Percentiles rank a stretch among this genome's conserved stretches.
phyloP scores from a whole-genome alignment of 192 early-diverging fungal genomes.

The Phlyctochytrium arcticum region DNA sequence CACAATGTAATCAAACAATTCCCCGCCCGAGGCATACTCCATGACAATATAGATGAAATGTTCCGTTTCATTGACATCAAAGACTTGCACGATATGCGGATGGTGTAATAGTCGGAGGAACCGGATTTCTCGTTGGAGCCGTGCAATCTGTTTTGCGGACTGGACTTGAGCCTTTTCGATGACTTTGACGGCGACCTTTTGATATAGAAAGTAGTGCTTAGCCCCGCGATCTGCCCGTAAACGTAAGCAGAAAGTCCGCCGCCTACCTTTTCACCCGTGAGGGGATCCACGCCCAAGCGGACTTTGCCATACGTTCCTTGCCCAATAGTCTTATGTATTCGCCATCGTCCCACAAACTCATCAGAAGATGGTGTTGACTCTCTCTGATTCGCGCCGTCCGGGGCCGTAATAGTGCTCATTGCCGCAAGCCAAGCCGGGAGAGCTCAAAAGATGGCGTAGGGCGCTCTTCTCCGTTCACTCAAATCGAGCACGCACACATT shows the following conservation, averaged over 20 bases:
- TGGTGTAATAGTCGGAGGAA: conserved; percentile 85
- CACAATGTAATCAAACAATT: conserved; percentile 82
- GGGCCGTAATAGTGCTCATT: no score
- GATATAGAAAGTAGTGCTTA: neutral
- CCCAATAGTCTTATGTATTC: conserved; percentile 46
- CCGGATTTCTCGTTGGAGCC: conserved; percentile 66
- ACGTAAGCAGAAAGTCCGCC: neutral
- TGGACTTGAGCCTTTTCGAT: conserved; percentile 45
- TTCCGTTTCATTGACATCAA: conserved; percentile 95
- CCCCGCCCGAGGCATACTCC: conserved; percentile 95
- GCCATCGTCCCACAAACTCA: conserved; percentile 32
- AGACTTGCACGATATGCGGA: conserved; percentile 84
- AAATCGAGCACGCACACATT: no score
- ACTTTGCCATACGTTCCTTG: conserved; percentile 60
- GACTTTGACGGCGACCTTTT: conserved; percentile 39
- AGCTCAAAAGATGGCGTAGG: no score
- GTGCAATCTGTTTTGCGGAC: conserved; percentile 62
- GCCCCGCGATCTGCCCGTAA: neutral
- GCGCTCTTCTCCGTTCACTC: no score
- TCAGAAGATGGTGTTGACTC: no score
- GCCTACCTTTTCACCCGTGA: conserved; percentile 36
- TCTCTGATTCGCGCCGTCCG: no score
- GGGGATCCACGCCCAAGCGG: conserved; percentile 35
- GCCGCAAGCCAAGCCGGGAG: no score
- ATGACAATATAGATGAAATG: conserved; percentile 95